Evolutionary conservation across 495 filamentous ascomycete species (phyloP), one percentile per base, ranked within the genome.

Genomic region (Penicillium angulare): DNA sequence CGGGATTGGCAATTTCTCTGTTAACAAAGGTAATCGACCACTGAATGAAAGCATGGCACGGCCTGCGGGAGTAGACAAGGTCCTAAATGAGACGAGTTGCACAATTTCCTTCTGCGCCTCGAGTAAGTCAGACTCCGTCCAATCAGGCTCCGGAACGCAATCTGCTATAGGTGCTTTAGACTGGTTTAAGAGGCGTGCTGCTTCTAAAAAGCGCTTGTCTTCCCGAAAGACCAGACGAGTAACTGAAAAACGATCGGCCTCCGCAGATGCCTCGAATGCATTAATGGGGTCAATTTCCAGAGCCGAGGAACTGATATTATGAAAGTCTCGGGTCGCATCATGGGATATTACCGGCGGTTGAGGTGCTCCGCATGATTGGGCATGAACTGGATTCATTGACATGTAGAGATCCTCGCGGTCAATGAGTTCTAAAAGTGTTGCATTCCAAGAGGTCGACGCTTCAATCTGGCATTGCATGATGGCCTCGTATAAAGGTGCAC

Each of bases 81-180:
- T 97, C 43, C 93, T 83, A 18, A 89, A 81, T 7, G 90, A 91
- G 12, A 96, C 80, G 39, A 85, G 84, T 45, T 92, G 86, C 17
- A 89, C 90, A 18, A 96, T 73, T 48, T 89, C 87, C 64, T 96
- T 96, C 61, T 97, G 92, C n/a, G 84, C 84, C 57, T 97, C 92
- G 8, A 98, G 74, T n/a, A 93, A 80, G 47, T 93, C 85, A 0
- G 86, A 77, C 57, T 98, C 95, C 16, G 83, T 81, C 87, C 88
- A 93, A 29, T 85, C 84, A 0, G 85, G 83, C 52, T 90, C 81
- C 2, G 89, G 83, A 44, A 83, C 72, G 46, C 90, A 87, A 23
- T 86, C 84, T 26, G 90, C 84, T n/a, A 86, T 76, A 18, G 91
- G 83, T 18, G 86, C 76, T 54, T 86, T 88, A 7, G 81, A 78